A percentile compares a stretch with the other conserved stretches of the same genome.
Evolutionary conservation across 1,284 basidiomycete genomes (phyloP).

Genomic region (Irpex lacteus): DNA sequence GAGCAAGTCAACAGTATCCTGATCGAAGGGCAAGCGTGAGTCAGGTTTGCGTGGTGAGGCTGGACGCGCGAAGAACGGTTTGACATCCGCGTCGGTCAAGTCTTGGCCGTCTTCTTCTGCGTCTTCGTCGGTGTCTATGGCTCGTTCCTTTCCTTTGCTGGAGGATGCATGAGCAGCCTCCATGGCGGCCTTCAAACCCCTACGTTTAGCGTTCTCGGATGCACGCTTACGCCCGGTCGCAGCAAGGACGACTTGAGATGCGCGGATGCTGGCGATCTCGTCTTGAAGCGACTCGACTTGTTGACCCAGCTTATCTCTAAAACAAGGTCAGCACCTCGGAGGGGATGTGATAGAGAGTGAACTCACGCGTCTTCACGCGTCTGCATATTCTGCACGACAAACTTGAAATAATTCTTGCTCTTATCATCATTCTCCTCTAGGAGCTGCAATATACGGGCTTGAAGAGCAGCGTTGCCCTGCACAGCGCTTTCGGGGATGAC

Average conservation of each 20-base stretch:
- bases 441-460: neutral
- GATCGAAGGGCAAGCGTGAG: neutral
- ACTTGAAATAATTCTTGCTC: neutral
- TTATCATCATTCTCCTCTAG: neutral
- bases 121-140: neutral
- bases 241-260: neutral
- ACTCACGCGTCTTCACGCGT: neutral
- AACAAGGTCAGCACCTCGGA: neutral
- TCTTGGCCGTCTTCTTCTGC: neutral
- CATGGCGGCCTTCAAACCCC: neutral
- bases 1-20: neutral
- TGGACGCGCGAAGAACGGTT: too few species aligned
- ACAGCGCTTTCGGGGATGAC: too few species aligned
- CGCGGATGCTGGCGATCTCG: neutral
- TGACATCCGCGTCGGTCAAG: neutral
- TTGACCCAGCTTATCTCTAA: neutral
- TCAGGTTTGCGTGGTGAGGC: too few species aligned
- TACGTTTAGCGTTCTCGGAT: neutral
- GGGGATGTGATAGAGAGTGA: neutral
- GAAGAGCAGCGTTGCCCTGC: neutral
- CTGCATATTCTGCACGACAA: neutral
- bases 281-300: neutral
- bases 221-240: neutral
- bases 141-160: neutral
- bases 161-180: neutral